Evolutionary conservation across 2,329 filamentous ascomycete species (phyloP).

Genomic region (Cadophora sp.): DNA sequence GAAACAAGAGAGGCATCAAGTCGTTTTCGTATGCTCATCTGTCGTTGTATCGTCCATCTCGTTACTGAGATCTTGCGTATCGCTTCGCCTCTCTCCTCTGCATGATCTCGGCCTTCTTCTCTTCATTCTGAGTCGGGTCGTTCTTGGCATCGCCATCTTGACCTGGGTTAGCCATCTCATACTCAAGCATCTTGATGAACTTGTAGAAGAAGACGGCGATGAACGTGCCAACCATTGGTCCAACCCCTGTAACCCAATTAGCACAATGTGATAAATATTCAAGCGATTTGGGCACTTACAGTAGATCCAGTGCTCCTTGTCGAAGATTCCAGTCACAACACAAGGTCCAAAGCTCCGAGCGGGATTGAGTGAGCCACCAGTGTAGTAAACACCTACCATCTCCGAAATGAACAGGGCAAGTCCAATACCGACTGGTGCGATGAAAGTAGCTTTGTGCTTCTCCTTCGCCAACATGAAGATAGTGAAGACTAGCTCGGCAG

Average conservation of each 20-base stretch:
- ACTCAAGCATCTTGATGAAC: conserved; percentile 58
- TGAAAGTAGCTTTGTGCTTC: conserved; percentile 55
- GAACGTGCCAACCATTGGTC: conserved; percentile 56
- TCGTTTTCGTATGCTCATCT: conserved; percentile 11
- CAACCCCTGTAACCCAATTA: conserved; percentile 48
- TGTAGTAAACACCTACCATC: conserved; percentile 48
- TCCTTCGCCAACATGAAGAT: conserved; percentile 53
- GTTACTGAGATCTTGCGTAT: conserved; percentile 19
- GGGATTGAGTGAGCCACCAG: conserved; percentile 57
- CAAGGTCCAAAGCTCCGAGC: conserved; percentile 54
- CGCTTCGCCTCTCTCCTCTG: conserved; percentile 40
- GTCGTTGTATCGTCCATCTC: not conserved
- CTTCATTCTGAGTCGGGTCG: conserved; percentile 53
- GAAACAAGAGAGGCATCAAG: not conserved
- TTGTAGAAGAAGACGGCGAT: conserved; percentile 58
- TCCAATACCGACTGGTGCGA: conserved; percentile 56
- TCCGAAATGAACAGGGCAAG: conserved; percentile 56
- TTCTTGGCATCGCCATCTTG: conserved; percentile 53
- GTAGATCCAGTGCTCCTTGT: conserved; percentile 57
- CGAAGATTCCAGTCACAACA: conserved; percentile 52
- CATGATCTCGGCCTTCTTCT: conserved; percentile 45
- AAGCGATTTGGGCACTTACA: conserved; percentile 38
- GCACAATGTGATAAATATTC: not conserved
- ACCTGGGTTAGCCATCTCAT: conserved; percentile 57
- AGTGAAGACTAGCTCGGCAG: conserved; percentile 56